These are phyloP conservation scores for Hydrangea macrophylla DNA, from an alignment of 148 eudicot genomes.

Conservation along the genomic window DNA sequence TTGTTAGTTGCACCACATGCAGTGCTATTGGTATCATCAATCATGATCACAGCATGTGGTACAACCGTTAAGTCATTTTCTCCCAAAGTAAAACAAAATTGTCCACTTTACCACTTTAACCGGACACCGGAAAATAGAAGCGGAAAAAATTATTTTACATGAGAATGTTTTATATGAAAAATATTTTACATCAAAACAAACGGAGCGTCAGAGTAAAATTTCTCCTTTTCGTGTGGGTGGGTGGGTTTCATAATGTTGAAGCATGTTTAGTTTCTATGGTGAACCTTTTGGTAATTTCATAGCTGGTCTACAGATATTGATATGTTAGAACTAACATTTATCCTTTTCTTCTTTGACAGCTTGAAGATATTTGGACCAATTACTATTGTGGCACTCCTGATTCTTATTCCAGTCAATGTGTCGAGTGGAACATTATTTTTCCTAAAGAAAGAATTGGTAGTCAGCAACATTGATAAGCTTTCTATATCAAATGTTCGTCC, in stretches of 20 bases:
- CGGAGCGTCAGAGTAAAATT: no score
- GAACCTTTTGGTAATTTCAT: neutral
- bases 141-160: no score
- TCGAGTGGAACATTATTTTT: conserved; percentile 72
- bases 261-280: neutral
- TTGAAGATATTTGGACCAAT: conserved; percentile 83
- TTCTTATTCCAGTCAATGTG: conserved; percentile 84
- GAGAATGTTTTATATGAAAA: no score
- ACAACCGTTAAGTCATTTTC: no score
- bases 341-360: conserved; percentile 34
- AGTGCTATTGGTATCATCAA: no score
- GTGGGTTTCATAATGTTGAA: conserved; percentile 4
- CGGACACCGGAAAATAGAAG: no score
- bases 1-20: no score
- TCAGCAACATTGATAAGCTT: conserved; percentile 85
- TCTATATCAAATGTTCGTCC: conserved; percentile 90
- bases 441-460: conserved; percentile 70
- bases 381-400: conserved; percentile 59
- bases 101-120: no score
- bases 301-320: neutral
- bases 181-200: no score
- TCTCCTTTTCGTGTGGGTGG: no score
- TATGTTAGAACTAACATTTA: neutral
- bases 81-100: no score
- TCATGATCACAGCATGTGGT: no score